Percentiles rank a stretch among this genome's conserved stretches.
Evolutionary conservation across 2,329 filamentous ascomycete genomes (phyloP).

Genomic region (Stachybotrys echinatus): DNA sequence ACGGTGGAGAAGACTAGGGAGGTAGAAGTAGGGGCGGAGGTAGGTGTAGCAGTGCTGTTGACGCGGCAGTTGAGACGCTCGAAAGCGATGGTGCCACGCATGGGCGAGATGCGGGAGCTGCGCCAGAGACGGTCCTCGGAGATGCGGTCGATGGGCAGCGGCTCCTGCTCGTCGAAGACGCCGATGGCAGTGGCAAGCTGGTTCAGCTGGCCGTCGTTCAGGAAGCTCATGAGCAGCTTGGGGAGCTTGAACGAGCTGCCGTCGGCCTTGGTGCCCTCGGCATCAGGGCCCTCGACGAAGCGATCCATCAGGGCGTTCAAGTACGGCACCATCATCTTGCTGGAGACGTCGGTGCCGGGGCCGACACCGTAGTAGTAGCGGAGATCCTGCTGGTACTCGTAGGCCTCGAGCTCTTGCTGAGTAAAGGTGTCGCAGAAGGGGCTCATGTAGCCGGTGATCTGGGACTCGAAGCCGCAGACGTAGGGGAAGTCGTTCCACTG

Average conservation of each 20-base stretch:
- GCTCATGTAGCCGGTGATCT: conserved; percentile 56
- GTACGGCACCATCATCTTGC: conserved; percentile 57
- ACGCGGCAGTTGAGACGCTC: conserved; percentile 52
- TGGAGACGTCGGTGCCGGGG: conserved; percentile 46
- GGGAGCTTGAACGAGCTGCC: conserved; percentile 45
- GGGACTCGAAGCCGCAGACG: conserved; percentile 66
- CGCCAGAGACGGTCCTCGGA: conserved; percentile 45
- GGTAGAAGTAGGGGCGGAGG: background rate
- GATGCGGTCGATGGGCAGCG: conserved; percentile 41
- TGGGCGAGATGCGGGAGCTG: conserved; percentile 52
- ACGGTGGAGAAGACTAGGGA: background rate
- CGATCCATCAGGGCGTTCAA: conserved; percentile 47
- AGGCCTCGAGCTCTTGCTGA: conserved; percentile 54
- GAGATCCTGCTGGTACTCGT: conserved; percentile 64
- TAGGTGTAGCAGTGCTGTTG: background rate
- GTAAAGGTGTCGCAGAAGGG: conserved; percentile 60
- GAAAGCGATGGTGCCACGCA: conserved; percentile 61
- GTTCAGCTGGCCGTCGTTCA: conserved; percentile 62
- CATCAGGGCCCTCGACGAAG: conserved; percentile 45
- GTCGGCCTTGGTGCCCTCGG: conserved; percentile 39
- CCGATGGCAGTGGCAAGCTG: conserved; percentile 55
- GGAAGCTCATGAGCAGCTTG: conserved; percentile 54
- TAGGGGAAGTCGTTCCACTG: conserved; percentile 59
- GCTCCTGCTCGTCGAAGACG: conserved; percentile 51
- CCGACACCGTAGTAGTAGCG: conserved; percentile 64